Evolutionary conservation across 805 yeast genomes (phyloP).

Genomic region (Ogataea minuta): DNA sequence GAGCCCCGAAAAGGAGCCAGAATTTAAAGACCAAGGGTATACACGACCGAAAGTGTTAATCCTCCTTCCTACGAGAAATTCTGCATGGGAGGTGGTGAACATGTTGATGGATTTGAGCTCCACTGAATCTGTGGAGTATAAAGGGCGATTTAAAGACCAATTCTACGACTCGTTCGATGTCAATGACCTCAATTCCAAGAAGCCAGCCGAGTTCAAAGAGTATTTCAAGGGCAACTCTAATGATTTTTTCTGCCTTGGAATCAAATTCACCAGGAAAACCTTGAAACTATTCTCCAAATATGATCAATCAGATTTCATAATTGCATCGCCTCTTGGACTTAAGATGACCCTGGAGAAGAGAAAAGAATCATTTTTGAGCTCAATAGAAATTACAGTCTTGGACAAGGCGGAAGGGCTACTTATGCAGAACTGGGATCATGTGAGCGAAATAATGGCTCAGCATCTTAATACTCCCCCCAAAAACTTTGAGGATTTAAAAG

Average conservation of each 20-base stretch:
- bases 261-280: conserved; percentile 85
- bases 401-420: conserved; percentile 86
- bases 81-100: conserved; percentile 67
- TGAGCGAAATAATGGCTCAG: conserved; percentile 60
- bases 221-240: conserved; percentile 85
- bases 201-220: conserved; percentile 81
- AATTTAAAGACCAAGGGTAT: conserved; percentile 89
- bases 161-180: conserved; percentile 49
- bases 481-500: conserved; percentile 54
- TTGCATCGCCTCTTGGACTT: conserved; percentile 91
- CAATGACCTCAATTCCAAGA: conserved; percentile 40
- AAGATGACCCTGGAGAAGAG: conserved; percentile 60
- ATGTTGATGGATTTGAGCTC: conserved; percentile 62
- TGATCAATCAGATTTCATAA: conserved; percentile 77
- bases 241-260: conserved; percentile 89
- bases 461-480: conserved; percentile 76
- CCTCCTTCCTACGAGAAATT: conserved; percentile 78
- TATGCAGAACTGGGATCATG: conserved; percentile 92
- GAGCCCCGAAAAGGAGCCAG: conserved; percentile 44
- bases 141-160: conserved; percentile 68
- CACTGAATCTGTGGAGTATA: conserved; percentile 75
- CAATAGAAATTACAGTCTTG: conserved; percentile 76
- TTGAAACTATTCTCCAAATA: conserved; percentile 81
- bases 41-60: conserved; percentile 88
- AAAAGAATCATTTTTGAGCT: conserved; percentile 67